Evolutionary conservation across 2,329 filamentous ascomycete species (phyloP), one percentile per base, ranked within the genome.

Genomic region (Hymenoscyphus albidus): DNA sequence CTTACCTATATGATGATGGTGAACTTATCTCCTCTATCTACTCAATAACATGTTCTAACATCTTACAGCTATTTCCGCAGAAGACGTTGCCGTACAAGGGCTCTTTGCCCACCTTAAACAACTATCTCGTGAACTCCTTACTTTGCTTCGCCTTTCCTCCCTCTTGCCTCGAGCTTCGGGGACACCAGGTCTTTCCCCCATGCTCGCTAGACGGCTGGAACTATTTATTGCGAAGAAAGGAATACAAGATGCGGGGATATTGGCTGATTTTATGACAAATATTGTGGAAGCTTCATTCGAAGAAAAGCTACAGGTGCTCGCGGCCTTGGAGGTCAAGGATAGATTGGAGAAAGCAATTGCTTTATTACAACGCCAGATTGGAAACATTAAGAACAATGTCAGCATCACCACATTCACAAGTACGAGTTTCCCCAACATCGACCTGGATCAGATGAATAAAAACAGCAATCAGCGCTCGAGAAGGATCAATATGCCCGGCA

Each of bases 251-350:
- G 93, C 93, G 1, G 94, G 94, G 1, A 80, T 87, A 9, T 82
- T 99, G 10, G 94, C 95, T 6, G 95, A 99, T 76, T 98, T 98
- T 76, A 97, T 99, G 92, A 89, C 92, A 48, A 96, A 97, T 74
- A 85, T 98, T 31, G 86, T 96, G 2, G 92, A 97, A 68, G 88
- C 90, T 60, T 90, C 87, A 10, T 90, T 96, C 68, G 92, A 97
- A 76, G 95, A 99, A 75, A 97, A 96, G 77, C 82, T 99, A 62
- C 87, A 91, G 63, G 86, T 99, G 16, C 81, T 99, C 42, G 86
- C 92, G n/a, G 88, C 93, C 0, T 78, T 96, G 5, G 88, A 93
- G 71, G 82, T 95, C 58, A 90, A 91, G 70, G 86, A 90, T 58
- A 85, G 95, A 44, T 82, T 98, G 62, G 86, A 90, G 68, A 89